Evolutionary conservation across 192 early-diverging fungal genomes (phyloP).

Genomic region (Backusella parvicylindrica): DNA sequence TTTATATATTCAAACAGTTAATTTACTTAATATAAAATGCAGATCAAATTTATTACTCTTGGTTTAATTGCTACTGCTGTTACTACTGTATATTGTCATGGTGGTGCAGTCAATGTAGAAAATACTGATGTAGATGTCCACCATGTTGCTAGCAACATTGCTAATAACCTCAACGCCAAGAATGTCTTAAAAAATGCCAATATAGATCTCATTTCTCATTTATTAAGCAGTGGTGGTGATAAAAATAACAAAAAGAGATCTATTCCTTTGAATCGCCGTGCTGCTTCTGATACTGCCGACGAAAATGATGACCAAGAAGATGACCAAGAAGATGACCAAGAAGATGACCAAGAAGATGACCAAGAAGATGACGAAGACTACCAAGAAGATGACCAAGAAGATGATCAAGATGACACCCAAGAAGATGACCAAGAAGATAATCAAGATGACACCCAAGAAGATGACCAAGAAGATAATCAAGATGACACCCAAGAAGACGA

Average conservation of each 20-base stretch:
- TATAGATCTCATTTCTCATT: not conserved
- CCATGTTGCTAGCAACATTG: not conserved
- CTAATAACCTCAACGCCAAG: not conserved
- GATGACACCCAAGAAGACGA: not conserved
- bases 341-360: not conserved
- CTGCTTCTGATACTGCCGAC: no score
- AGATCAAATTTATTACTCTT: conserved; percentile 1
- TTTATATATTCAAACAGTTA: not conserved
- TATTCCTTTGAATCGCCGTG: not conserved
- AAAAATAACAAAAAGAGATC: not conserved
- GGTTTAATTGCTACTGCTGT: conserved; percentile 1
- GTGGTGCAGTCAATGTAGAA: no score
- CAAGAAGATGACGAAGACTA: not conserved
- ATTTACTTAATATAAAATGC: not conserved
- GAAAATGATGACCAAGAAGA: no score
- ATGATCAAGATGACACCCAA: not conserved
- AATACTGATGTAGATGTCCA: not conserved
- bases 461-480: not conserved
- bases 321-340: not conserved
- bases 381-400: not conserved
- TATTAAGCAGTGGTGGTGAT: not conserved
- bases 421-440: not conserved
- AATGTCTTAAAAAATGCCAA: not conserved
- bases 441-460: not conserved
- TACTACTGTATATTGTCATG: not conserved